Evolutionary conservation across 169 alveolate genomes (phyloP).

Genomic region (Sarcocystis neurona): DNA sequence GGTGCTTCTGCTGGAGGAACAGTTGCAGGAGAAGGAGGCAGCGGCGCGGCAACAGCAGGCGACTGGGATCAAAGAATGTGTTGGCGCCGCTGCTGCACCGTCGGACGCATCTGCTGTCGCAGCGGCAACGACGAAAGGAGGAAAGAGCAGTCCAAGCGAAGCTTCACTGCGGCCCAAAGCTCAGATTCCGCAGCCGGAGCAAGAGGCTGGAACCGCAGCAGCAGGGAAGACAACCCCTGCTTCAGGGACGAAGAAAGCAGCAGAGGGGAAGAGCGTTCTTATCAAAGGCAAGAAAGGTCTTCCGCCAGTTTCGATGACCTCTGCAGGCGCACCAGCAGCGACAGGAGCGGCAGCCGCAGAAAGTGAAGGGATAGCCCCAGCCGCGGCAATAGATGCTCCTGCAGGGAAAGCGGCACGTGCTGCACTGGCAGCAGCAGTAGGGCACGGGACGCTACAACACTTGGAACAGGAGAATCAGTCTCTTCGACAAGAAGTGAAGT

Average conservation of each 20-base stretch:
- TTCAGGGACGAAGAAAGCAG: too few species aligned
- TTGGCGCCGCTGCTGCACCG: not conserved
- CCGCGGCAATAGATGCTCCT: not conserved
- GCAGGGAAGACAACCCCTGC: not conserved
- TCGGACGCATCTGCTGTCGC: not conserved
- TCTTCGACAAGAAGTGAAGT: not conserved
- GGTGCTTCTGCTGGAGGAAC: not conserved
- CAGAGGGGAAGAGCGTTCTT: too few species aligned
- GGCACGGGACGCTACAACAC: not conserved
- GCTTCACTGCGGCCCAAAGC: not conserved
- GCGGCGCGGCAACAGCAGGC: too few species aligned
- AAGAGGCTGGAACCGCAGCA: not conserved
- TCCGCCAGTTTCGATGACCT: too few species aligned
- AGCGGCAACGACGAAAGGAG: not conserved
- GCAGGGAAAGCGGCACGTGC: not conserved
- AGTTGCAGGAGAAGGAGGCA: not conserved
- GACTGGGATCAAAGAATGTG: too few species aligned
- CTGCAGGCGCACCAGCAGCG: not conserved
- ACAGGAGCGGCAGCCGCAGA: not conserved
- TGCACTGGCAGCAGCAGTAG: not conserved
- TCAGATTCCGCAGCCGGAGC: not conserved
- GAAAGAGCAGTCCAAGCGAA: not conserved
- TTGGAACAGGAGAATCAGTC: not conserved
- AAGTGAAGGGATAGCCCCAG: not conserved
- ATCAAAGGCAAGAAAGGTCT: too few species aligned